These are phyloP conservation scores for Pyrenophora seminiperda DNA, from an alignment of 2,329 filamentous ascomycete genomes.

Conservation along the genomic window DNA sequence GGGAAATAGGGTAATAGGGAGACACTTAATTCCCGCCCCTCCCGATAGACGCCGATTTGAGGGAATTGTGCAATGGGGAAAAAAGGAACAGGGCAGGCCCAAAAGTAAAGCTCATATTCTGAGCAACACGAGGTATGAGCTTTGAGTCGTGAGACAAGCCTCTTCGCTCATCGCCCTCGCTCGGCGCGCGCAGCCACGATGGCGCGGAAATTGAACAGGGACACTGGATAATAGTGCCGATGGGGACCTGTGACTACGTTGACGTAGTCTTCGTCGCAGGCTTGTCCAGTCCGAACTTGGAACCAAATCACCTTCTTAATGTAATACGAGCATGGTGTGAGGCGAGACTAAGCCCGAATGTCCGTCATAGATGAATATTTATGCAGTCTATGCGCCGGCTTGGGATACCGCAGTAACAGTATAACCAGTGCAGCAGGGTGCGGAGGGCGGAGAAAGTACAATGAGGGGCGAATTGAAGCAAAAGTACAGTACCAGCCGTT, in stretches of 20 bases:
- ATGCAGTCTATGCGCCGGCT: conserved; percentile 8
- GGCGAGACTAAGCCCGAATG: background rate
- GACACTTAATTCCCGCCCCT: no score
- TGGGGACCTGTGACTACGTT: conserved; percentile 3
- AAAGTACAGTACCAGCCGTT: conserved; percentile 1
- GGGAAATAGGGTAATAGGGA: no score
- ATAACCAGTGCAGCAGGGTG: no score
- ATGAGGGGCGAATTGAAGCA: conserved; percentile 14
- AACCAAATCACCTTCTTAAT: background rate
- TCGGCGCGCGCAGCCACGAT: background rate
- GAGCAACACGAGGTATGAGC: no score
- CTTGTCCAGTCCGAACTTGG: background rate
- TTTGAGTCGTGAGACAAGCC: no score
- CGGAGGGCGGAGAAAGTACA: conserved; percentile 6
- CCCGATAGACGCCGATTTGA: no score
- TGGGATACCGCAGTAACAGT: conserved; percentile 1
- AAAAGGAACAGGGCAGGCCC: background rate
- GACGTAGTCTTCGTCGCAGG: conserved; percentile 6
- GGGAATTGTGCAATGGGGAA: no score
- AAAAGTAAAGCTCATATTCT: background rate
- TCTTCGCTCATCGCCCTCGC: background rate
- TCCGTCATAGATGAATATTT: background rate
- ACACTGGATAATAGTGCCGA: conserved; percentile 7
- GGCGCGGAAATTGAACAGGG: conserved; percentile 9
- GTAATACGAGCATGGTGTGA: background rate